Percentiles rank a stretch among this genome's conserved stretches.
phyloP scores from a whole-genome alignment of 306 rosid genomes.

The Castanospermum australe region DNA sequence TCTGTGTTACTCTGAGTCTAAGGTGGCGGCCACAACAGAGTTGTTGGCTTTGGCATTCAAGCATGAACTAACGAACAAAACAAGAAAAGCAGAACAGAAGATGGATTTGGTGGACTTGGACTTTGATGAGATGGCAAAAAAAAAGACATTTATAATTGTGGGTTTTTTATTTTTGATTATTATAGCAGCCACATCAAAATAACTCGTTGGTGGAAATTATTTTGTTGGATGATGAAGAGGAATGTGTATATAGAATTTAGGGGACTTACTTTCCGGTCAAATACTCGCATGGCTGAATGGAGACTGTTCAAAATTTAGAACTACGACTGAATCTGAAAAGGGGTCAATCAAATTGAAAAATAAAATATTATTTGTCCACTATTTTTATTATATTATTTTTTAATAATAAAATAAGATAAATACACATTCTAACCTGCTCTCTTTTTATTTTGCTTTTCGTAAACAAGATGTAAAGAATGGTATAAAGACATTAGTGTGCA shows the following conservation, averaged over 20 bases:
- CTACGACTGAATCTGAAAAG: background rate
- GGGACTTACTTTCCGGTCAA: constrained; percentile 22
- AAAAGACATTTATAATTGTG: background rate
- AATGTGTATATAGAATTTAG: background rate
- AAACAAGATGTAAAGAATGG: too few species aligned
- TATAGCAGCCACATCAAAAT: constrained; percentile 14
- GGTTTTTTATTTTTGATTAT: background rate
- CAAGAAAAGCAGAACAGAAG: background rate
- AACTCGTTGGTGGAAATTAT: background rate
- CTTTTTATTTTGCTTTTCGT: too few species aligned
- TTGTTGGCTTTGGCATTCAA: constrained; percentile 9
- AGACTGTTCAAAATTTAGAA: constrained; percentile 26
- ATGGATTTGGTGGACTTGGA: constrained; percentile 34
- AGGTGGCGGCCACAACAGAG: constrained; percentile 6
- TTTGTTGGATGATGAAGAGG: background rate
- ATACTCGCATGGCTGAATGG: constrained; percentile 11
- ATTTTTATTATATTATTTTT: too few species aligned
- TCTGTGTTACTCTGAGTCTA: constrained; percentile 4
- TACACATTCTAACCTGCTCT: too few species aligned
- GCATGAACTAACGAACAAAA: background rate
- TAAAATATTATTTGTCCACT: too few species aligned
- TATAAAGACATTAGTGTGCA: too few species aligned
- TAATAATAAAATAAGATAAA: too few species aligned
- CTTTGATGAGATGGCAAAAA: constrained; percentile 4
- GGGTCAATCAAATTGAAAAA: background rate